These are phyloP conservation scores for Echium plantagineum DNA, from an alignment of 257 asterid genomes.

Conservation along the genomic window DNA sequence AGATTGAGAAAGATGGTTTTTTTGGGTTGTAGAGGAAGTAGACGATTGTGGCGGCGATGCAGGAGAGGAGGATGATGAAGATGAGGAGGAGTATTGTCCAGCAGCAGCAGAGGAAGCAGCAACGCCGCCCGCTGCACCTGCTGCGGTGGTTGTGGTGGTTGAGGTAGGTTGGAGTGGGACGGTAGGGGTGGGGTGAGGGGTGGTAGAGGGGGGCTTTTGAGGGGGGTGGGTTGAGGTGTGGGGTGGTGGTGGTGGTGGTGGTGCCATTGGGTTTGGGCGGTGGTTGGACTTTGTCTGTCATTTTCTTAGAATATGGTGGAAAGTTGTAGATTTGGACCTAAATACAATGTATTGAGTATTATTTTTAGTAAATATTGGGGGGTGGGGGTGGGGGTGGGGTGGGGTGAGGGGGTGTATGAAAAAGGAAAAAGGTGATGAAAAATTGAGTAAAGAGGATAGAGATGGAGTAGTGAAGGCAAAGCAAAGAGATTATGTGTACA, in stretches of 20 bases:
- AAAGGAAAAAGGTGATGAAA: too few species aligned
- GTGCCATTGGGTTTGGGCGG: conserved; percentile 31
- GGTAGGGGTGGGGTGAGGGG: conserved; percentile 26
- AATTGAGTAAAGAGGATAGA: not conserved
- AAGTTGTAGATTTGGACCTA: conserved; percentile 11
- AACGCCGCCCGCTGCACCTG: conserved; percentile 29
- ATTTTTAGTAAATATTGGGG: not conserved
- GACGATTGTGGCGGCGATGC: conserved; percentile 55
- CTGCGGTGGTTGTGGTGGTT: conserved; percentile 19
- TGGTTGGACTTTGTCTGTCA: conserved; percentile 38
- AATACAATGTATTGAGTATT: not conserved
- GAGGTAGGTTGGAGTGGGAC: conserved; percentile 19
- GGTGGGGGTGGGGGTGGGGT: too few species aligned
- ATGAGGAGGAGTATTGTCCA: conserved; percentile 37
- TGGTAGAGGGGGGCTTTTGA: conserved; percentile 23
- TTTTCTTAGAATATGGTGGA: conserved; percentile 6
- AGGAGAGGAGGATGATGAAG: conserved; percentile 37
- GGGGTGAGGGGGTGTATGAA: too few species aligned
- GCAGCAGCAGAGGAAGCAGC: conserved; percentile 28
- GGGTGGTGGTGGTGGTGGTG: conserved; percentile 7
- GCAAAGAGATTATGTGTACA: not conserved
- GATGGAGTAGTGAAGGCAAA: not conserved
- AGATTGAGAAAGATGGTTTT: conserved; percentile 50
- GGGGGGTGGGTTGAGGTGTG: conserved; percentile 16
- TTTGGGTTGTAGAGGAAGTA: conserved; percentile 74